phyloP scores from a whole-genome alignment of 1,139 yeast species.

The Hemisphaericaspora xylanilytica region DNA sequence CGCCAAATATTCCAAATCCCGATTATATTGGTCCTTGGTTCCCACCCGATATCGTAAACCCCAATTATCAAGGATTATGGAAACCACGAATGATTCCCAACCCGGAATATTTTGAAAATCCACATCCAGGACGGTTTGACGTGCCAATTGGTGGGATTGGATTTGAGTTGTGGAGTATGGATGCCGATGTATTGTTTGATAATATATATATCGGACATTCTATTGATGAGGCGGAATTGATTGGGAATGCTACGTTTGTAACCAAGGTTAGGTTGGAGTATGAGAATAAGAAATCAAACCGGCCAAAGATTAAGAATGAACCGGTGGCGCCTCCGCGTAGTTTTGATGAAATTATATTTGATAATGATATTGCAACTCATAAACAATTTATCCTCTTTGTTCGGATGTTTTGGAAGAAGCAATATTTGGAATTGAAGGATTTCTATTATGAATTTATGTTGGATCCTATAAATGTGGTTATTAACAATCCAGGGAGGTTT shows the following conservation, averaged over 20 bases:
- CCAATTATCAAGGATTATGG: conserved; percentile 80
- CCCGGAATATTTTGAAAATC: conserved; percentile 65
- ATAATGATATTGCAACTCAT: conserved; percentile 20
- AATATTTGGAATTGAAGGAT: conserved; percentile 26
- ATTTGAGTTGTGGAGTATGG: conserved; percentile 90
- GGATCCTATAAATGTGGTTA: conserved; percentile 43
- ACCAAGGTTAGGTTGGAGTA: conserved; percentile 61
- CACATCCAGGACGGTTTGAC: conserved; percentile 57
- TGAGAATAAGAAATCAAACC: conserved; percentile 32
- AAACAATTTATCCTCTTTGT: conserved; percentile 23
- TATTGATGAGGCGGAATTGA: conserved; percentile 71
- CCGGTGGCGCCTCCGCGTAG: conserved; percentile 43
- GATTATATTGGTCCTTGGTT: conserved; percentile 76
- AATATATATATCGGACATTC: conserved; percentile 86
- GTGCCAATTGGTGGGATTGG: conserved; percentile 79
- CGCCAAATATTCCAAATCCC: conserved; percentile 66
- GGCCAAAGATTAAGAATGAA: conserved; percentile 37
- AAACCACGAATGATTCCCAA: conserved; percentile 62
- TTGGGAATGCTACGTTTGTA: conserved; percentile 74
- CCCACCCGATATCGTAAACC: conserved; percentile 67
- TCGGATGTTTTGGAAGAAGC: conserved; percentile 19
- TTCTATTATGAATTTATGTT: conserved; percentile 36
- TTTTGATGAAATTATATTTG: conserved; percentile 37
- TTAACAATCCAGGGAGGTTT: conserved; percentile 48
- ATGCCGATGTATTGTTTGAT: conserved; percentile 69